Conservation (phyloP, 495 filamentous ascomycete genomes). For the Podospora pseudopauciseta region DNA sequence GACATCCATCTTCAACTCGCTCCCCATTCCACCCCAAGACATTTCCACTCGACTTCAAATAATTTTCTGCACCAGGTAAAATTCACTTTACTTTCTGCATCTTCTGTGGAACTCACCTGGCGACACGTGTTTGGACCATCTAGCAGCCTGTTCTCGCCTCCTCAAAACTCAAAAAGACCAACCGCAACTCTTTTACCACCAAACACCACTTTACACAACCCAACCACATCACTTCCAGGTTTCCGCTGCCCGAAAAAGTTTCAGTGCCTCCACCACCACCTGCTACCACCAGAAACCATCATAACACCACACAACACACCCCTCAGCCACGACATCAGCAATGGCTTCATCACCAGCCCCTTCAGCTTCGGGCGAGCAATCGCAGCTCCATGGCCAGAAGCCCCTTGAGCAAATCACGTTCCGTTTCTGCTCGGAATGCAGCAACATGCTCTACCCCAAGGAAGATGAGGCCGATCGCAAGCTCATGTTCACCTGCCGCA, state of each 20-base stretch:
- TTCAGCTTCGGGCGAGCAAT: constrained; percentile 44
- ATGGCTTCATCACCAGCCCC: constrained; percentile 53
- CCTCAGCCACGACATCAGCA: background rate
- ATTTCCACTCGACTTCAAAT: background rate
- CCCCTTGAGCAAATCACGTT: constrained; percentile 80
- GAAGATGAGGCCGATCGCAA: constrained; percentile 65
- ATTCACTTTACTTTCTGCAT: background rate
- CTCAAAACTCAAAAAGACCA: background rate
- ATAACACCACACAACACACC: background rate
- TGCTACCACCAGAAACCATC: background rate
- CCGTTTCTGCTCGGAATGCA: constrained; percentile 96
- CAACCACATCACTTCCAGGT: background rate
- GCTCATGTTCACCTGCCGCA: constrained; percentile 68
- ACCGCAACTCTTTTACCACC: background rate
- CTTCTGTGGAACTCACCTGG: background rate
- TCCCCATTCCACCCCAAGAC: background rate
- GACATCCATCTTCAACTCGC: background rate
- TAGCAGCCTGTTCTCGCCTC: background rate
- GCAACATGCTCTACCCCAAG: constrained; percentile 96
- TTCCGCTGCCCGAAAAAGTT: background rate
- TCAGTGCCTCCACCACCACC: background rate
- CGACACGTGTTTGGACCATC: background rate
- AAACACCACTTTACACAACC: background rate
- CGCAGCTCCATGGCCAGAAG: constrained; percentile 38
- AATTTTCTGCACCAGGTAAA: background rate